Evolutionary conservation across 192 early-diverging fungal genomes (phyloP), one percentile per base, ranked within the genome.

Genomic region (Linnemannia zychae): DNA sequence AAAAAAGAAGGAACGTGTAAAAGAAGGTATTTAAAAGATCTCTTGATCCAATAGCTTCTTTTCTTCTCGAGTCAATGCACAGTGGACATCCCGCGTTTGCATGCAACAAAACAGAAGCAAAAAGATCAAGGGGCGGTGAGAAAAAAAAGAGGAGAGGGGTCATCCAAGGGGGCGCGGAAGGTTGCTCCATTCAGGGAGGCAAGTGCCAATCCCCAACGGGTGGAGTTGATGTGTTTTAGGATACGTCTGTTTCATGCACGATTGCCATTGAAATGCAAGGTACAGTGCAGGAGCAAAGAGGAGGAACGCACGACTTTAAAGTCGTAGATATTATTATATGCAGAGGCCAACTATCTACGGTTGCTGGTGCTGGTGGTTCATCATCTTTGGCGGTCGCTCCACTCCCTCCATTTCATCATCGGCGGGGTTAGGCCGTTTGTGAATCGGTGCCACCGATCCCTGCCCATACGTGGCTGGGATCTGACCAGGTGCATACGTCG

Each of bases 391-490:
- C 13, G 73, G 73, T 3, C 79, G 67, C 53, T 81, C 79, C n/a
- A 81, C 50, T 1, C 72, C 79, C 37, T 81, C 79, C 79, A 81
- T 74, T 7, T 65, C 49, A 22, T 74, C 79, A 17, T 71, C 79
- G 15, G n/a, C 73, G 6, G 73, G 49, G 16, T 67, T 72, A 37
- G 53, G 20, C 12, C 79, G 72, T 31, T 81, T 75, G 38, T 75
- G 79, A 6, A 70, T 38, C 4, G 46, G 34, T 4, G 44, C 40
- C 2, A 17, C 46, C 6, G 69, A 17, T 15, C 40, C 70, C 34
- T 28, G 20, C 24, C 57, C 20, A 53, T n/a, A 49, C 6, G 36
- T 36, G 7, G 37, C n/a, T 34, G 77, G 46, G 11, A 49, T 16
- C 17, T 17, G 53, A 36, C 17, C 3, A 7, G 34, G 37, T 9